Conservation (phyloP, 148 eudicot species). For the Selenicereus undatus region DNA sequence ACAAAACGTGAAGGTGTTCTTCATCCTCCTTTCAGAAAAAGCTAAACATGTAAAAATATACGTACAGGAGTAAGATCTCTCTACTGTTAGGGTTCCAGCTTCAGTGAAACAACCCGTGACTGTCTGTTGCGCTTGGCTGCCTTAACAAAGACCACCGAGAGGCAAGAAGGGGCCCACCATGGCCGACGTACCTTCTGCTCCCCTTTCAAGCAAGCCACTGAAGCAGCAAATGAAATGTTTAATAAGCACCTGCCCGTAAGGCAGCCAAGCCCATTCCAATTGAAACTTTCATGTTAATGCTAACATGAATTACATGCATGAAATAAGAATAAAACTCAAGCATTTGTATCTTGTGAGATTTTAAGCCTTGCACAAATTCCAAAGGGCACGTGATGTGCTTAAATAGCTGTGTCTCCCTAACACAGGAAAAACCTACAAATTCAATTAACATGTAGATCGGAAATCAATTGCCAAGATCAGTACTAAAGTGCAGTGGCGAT, state of each 20-base stretch:
- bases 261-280: not conserved
- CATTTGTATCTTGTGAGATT: not conserved
- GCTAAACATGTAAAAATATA: conserved; percentile 23
- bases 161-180: conserved; percentile 98
- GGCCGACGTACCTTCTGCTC: conserved; percentile 84
- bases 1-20: conserved; percentile 17
- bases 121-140: conserved; percentile 86
- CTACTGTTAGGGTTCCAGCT: conserved; percentile 75
- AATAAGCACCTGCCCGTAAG: not conserved
- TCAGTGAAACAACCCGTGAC: conserved; percentile 85
- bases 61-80: conserved; percentile 22
- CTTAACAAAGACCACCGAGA: conserved; percentile 60
- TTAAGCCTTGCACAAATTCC: not conserved
- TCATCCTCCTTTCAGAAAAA: conserved; percentile 9
- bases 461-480: not conserved
- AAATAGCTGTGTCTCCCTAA: not conserved
- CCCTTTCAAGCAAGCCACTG: conserved; percentile 98
- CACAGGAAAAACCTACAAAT: not conserved
- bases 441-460: not conserved
- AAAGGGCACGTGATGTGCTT: not conserved
- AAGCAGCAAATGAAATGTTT: conserved; percentile 13
- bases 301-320: not conserved
- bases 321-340: not conserved
- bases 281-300: not conserved
- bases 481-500: not conserved